Evolutionary conservation across 257 asterid species (phyloP).

Genomic region (Solanum gandarillasii): DNA sequence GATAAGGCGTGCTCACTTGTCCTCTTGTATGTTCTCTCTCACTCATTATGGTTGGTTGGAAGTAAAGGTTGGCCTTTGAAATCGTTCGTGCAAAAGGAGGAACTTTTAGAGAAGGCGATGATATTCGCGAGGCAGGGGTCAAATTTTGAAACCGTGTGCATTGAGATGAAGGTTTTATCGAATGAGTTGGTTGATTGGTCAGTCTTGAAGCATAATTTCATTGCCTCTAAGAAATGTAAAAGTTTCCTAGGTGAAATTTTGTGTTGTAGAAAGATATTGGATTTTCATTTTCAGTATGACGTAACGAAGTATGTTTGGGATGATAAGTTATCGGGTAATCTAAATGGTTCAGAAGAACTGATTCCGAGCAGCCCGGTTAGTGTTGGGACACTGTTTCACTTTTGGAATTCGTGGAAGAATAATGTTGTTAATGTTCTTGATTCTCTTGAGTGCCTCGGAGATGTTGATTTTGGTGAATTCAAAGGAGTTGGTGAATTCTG

Average conservation of each 20-base stretch:
- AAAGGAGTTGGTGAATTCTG: slow-evolving; percentile 18
- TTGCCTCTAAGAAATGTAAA: slow-evolving; percentile 2
- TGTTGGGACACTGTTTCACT: slow-evolving; percentile 22
- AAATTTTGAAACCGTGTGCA: slow-evolving; percentile 11
- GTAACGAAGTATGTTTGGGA: slow-evolving; percentile 23
- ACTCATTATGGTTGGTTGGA: slow-evolving; percentile 34
- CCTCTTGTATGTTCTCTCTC: slow-evolving; percentile 20
- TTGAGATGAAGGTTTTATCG: slow-evolving; percentile 17
- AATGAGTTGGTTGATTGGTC: slow-evolving; percentile 13
- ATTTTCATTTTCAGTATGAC: slow-evolving; percentile 21
- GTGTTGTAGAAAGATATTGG: slow-evolving; percentile 30
- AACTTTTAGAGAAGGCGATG: slow-evolving; percentile 22
- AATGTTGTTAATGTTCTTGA: slow-evolving; percentile 11
- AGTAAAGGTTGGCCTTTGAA: slow-evolving; percentile 47
- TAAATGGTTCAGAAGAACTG: slow-evolving; percentile 4
- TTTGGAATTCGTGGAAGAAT: slow-evolving; percentile 35
- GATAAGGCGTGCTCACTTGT: slow-evolving; percentile 18
- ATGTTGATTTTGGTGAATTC: not conserved
- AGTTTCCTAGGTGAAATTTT: slow-evolving; percentile 20
- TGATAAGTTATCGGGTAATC: slow-evolving; percentile 2
- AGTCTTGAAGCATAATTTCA: slow-evolving; percentile 17
- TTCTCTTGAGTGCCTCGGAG: slow-evolving; percentile 20
- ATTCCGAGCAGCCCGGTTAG: slow-evolving; percentile 21
- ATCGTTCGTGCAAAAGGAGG: slow-evolving; percentile 18
- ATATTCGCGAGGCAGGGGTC: slow-evolving; percentile 18